Conservation (phyloP, 257 asterid genomes). For the Salvia splendens region DNA sequence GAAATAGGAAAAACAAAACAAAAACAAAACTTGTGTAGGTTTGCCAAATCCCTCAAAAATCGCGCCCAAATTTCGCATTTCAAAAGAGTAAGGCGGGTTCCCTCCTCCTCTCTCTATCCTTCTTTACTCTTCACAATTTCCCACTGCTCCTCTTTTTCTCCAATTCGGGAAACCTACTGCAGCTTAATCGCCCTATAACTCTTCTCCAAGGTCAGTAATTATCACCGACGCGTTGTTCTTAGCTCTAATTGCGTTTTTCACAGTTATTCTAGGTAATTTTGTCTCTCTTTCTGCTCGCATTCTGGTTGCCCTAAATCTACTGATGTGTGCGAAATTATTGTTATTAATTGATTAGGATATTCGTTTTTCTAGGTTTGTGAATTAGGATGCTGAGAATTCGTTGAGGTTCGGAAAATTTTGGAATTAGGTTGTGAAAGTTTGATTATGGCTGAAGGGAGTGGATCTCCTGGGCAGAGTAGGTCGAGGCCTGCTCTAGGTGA, state of each 20-base stretch:
- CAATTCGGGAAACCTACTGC: background rate
- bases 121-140: slow-evolving; percentile 15
- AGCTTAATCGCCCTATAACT: slow-evolving; percentile 8
- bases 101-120: background rate
- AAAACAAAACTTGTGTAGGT: background rate
- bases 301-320: background rate
- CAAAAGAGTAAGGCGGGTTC: slow-evolving; percentile 31
- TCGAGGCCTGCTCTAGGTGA: slow-evolving; percentile 52
- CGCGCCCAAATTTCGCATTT: slow-evolving; percentile 39
- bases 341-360: slow-evolving; percentile 9
- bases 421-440: slow-evolving; percentile 25
- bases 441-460: slow-evolving; percentile 47
- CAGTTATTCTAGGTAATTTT: background rate
- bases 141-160: slow-evolving; percentile 25
- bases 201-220: slow-evolving; percentile 25
- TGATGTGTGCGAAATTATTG: background rate
- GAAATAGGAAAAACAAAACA: too few species aligned
- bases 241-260: background rate
- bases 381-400: slow-evolving; percentile 25
- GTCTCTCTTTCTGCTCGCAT: background rate
- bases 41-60: background rate
- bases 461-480: slow-evolving; percentile 37
- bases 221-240: background rate
- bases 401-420: slow-evolving; percentile 8
- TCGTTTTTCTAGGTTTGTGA: slow-evolving; percentile 10